A percentile compares a stretch with the other conserved stretches of the same genome.
phyloP scores from a whole-genome alignment of 768 basidiomycete species.

The Amanita brunnescens region DNA sequence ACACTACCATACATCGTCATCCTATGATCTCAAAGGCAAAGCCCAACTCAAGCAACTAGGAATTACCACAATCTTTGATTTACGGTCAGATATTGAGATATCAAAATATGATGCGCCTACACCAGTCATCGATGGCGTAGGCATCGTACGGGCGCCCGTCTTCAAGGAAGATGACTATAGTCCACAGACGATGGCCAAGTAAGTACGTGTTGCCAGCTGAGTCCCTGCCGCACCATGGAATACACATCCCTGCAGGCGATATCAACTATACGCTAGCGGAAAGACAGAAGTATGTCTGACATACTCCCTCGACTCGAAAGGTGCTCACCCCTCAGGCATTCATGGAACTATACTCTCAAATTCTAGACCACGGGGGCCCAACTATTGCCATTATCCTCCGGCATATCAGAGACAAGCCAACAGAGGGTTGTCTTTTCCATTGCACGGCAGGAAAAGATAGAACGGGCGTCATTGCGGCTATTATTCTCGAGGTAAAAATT shows the following conservation, averaged over 20 bases:
- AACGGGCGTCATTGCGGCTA: constrained; percentile 68
- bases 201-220: constrained; percentile 34
- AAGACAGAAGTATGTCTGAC: constrained; percentile 54
- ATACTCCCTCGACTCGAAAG: not conserved
- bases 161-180: constrained; percentile 70
- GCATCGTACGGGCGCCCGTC: constrained; percentile 56
- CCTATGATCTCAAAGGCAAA: constrained; percentile 36
- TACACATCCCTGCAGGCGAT: constrained; percentile 36
- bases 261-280: constrained; percentile 68
- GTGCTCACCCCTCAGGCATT: constrained; percentile 44
- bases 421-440: constrained; percentile 60
- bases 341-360: constrained; percentile 74
- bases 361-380: constrained; percentile 61
- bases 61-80: constrained; percentile 62
- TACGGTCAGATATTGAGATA: constrained; percentile 76
- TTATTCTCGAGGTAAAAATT: constrained; percentile 52
- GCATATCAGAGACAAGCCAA: constrained; percentile 64
- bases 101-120: constrained; percentile 59
- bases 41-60: constrained; percentile 49
- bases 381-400: constrained; percentile 66
- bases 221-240: constrained; percentile 15
- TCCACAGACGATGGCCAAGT: constrained; percentile 80
- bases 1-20: not conserved
- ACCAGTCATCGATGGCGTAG: constrained; percentile 56
- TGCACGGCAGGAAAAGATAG: constrained; percentile 85